Percentiles rank a stretch among this genome's conserved stretches.
phyloP scores from a whole-genome alignment of 2,329 filamentous ascomycete genomes.

The Aspergillus fumigatiaffinis region DNA sequence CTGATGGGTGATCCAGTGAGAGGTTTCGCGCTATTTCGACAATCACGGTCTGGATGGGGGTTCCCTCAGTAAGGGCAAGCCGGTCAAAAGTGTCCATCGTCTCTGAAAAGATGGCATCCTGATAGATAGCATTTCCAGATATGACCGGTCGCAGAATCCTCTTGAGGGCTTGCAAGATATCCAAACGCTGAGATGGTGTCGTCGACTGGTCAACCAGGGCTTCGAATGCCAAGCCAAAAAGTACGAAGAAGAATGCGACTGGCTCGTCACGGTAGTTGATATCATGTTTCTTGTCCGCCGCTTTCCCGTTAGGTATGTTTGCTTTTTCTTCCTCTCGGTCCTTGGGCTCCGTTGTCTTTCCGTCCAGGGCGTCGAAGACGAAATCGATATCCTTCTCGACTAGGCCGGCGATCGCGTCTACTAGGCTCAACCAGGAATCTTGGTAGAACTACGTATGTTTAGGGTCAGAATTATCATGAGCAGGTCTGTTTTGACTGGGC shows the following conservation, averaged over 20 bases:
- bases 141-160: conserved; percentile 94
- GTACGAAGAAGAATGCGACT: conserved; percentile 96
- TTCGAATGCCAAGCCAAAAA: conserved; percentile 95
- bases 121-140: conserved; percentile 92
- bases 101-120: conserved; percentile 92
- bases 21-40: conserved; percentile 89
- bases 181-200: conserved; percentile 73
- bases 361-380: conserved; percentile 93
- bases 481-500: not conserved
- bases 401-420: conserved; percentile 93
- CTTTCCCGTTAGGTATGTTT: conserved; percentile 13
- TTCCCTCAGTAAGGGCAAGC: conserved; percentile 82
- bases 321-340: conserved; percentile 23
- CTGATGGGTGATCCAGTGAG: conserved; percentile 87
- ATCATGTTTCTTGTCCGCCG: conserved; percentile 60
- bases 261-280: conserved; percentile 99
- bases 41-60: conserved; percentile 85
- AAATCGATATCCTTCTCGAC: conserved; percentile 98
- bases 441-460: conserved; percentile 69
- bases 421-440: conserved; percentile 91
- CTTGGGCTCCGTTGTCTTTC: conserved; percentile 52
- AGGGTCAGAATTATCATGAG: not conserved
- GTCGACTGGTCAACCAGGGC: conserved; percentile 79
- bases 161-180: conserved; percentile 85
- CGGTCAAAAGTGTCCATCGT: conserved; percentile 95